Evolutionary conservation across 83 land plant species (phyloP), one percentile per base, ranked within the genome.

Genomic region (Thuja plicata): DNA sequence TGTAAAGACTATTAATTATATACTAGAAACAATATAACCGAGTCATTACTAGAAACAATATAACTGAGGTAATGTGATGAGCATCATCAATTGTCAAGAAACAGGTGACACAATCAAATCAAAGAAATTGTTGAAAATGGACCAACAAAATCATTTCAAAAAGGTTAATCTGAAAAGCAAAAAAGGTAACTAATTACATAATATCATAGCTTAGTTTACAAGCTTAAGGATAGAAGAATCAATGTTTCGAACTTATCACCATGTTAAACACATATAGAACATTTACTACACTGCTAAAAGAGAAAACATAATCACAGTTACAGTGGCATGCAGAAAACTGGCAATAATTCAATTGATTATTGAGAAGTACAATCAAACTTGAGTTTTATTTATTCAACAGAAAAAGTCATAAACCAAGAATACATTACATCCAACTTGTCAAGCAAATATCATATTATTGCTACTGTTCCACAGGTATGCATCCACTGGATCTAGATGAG

Each of bases 1-100:
- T 95, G 86, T 19, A 57, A 40, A 46, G 74, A 87, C 24, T 32
- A 27, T 38, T 43, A 13, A 41, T 83, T 13, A 76, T 12, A 34
- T 76, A 76, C 16, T 76, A 76, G 38, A 34, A 74, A 34, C 38
- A 76, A 34, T 35, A 76, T 76, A 66, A 24, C 24, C n/a, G 32
- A 66, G 73, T 43, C 45, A 43, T 43, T 43, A 43, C 16, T 74
- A 74, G 35, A 34, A 74, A 74, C 37, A 76, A 12, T 35, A 76
- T 76, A 66, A 24, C 24, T 66, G 73, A 66, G 73, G 73, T 76
- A 35, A 34, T 6, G 40, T 76, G 79, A 27, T 34, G 3, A 76
- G 12, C 79, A 12, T 12, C 79, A 76, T 32, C 17, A 27, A 76
- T 17, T 76, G 35, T 40, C 38, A 76, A 66, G 30, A 66, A 27